Evolutionary conservation across 108 stramenopile genomes (phyloP).

Genomic region (Pseudonitzschia pungens): DNA sequence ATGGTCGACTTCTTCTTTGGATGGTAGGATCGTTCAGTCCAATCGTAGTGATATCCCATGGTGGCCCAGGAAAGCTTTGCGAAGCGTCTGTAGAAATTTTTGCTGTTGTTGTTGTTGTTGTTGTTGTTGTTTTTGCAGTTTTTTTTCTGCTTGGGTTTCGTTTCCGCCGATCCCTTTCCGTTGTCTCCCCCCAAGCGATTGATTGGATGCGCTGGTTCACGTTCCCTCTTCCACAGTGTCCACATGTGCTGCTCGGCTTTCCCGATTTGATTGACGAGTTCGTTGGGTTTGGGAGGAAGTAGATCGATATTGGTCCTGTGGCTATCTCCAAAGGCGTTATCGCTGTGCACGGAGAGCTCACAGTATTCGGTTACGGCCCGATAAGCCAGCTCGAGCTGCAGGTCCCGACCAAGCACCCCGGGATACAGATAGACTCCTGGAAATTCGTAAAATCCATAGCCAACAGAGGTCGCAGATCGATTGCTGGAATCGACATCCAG

Average conservation of each 20-base stretch:
- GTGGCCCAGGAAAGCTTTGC: conserved; percentile 68
- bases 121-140: conserved; percentile 1
- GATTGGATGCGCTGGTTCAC: not conserved
- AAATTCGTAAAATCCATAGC: conserved; percentile 13
- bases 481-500: not conserved
- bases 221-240: conserved; percentile 40
- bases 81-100: conserved; percentile 26
- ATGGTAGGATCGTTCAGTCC: conserved; percentile 54
- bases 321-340: not conserved
- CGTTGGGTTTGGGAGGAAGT: conserved; percentile 37
- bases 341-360: conserved; percentile 31
- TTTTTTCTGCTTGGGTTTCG: not conserved
- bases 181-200: conserved; percentile 37
- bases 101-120: not conserved
- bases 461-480: not conserved
- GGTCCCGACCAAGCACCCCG: conserved; percentile 37
- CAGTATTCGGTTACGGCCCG: conserved; percentile 49
- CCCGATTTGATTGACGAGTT: conserved; percentile 18
- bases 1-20: conserved; percentile 39
- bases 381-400: conserved; percentile 39
- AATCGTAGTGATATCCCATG: conserved; percentile 73
- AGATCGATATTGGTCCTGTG: conserved; percentile 62
- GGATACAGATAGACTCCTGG: conserved; percentile 56
- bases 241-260: conserved; percentile 31
- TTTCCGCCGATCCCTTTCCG: not conserved